Conservation (phyloP, 140 eudicot genomes). For the Anethum foeniculum region DNA sequence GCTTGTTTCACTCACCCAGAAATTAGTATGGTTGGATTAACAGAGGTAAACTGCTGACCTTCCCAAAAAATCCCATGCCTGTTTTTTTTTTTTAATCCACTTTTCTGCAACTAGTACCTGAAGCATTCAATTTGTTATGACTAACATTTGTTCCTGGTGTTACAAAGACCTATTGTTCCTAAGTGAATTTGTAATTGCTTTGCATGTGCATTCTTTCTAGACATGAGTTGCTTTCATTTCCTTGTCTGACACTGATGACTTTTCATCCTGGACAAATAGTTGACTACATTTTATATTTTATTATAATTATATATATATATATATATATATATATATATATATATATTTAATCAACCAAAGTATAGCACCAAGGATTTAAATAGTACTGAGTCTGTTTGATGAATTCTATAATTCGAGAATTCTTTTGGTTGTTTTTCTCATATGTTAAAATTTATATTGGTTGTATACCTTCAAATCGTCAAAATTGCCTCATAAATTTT, state of each 20-base stretch:
- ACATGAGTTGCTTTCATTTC: background rate
- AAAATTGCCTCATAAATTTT: background rate
- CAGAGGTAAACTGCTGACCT: slow-evolving; percentile 47
- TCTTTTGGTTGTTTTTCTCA: background rate
- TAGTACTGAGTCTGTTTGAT: background rate
- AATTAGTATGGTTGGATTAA: slow-evolving; percentile 94
- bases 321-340: no score
- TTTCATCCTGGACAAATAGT: background rate
- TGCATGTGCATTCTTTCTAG: background rate
- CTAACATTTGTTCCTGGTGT: background rate
- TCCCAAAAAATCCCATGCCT: background rate
- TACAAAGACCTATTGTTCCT: background rate
- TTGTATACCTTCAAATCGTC: background rate
- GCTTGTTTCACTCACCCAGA: slow-evolving; percentile 88
- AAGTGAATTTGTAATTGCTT: background rate
- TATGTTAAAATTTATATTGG: background rate
- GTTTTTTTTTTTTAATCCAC: background rate
- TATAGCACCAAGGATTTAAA: background rate
- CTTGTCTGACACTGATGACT: background rate
- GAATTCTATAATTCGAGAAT: background rate
- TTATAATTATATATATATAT: no score
- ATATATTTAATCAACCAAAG: background rate
- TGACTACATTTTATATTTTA: background rate
- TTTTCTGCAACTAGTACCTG: background rate
- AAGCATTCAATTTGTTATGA: background rate